A percentile compares a stretch with the other conserved stretches of the same genome.
Conservation (phyloP, 2,329 filamentous ascomycete species). For the Kalaharituber pfeilii region DNA sequence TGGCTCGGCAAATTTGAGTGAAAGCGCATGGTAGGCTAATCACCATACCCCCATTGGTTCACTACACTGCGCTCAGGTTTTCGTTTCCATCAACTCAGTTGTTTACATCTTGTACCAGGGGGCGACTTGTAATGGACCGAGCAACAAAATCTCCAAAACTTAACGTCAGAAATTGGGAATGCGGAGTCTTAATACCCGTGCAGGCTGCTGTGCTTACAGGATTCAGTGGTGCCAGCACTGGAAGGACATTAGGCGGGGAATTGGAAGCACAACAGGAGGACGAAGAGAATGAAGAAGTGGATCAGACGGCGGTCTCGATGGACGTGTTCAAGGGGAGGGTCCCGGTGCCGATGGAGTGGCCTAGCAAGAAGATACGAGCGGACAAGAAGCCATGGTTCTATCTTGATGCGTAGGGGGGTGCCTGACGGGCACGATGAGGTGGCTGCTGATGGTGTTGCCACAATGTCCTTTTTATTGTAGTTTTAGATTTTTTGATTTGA, state of each 20-base stretch:
- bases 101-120: conserved; percentile 36
- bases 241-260: conserved; percentile 11
- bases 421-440: too few species aligned
- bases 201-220: not conserved
- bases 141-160: conserved; percentile 52
- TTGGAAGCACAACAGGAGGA: conserved; percentile 21
- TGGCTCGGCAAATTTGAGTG: conserved; percentile 80
- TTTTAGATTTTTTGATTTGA: too few species aligned
- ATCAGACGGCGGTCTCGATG: conserved; percentile 19
- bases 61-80: not conserved
- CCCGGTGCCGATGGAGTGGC: conserved; percentile 47
- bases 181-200: conserved; percentile 57
- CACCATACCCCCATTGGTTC: not conserved
- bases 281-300: not conserved
- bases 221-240: not conserved
- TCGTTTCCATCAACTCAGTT: not conserved
- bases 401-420: not conserved
- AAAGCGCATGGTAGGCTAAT: conserved; percentile 63
- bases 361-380: conserved; percentile 29
- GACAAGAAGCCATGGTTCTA: conserved; percentile 11
- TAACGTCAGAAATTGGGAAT: conserved; percentile 87
- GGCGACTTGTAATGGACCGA: conserved; percentile 54
- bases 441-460: too few species aligned
- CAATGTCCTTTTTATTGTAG: too few species aligned
- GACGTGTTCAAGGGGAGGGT: conserved; percentile 38